A percentile compares a stretch with the other conserved stretches of the same genome.
Evolutionary conservation across 1,284 basidiomycete genomes (phyloP).

Genomic region (Microbotryum saponariae): DNA sequence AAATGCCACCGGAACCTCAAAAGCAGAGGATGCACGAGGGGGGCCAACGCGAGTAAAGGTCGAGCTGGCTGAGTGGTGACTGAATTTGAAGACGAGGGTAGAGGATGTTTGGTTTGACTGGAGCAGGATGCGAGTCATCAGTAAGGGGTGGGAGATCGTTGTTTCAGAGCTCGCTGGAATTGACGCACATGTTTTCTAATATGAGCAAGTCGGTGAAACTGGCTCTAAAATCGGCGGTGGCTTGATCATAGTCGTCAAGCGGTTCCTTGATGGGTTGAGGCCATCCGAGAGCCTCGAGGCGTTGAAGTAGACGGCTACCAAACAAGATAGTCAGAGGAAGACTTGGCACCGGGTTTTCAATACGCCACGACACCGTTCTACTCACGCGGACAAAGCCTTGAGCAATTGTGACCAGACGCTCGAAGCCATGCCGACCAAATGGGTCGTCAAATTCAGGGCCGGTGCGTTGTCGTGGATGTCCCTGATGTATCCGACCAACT

Average conservation of each 20-base stretch:
- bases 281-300: conserved; percentile 70
- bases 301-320: conserved; percentile 47
- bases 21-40: conserved; percentile 74
- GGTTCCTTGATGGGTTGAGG: conserved; percentile 53
- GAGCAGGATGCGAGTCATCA: not conserved
- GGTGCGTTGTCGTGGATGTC: conserved; percentile 11
- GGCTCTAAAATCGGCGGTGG: conserved; percentile 56
- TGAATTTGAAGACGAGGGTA: conserved; percentile 3
- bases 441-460: conserved; percentile 18
- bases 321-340: too few species aligned
- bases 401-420: conserved; percentile 28
- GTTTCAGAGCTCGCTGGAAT: not conserved
- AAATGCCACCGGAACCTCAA: conserved; percentile 94
- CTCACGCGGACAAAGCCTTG: conserved; percentile 20
- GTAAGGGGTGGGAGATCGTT: not conserved
- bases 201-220: conserved; percentile 66
- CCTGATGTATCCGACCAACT: conserved; percentile 26
- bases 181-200: conserved; percentile 64
- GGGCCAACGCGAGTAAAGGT: conserved; percentile 69
- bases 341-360: not conserved
- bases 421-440: conserved; percentile 29
- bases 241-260: conserved; percentile 48
- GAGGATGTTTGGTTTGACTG: conserved; percentile 9
- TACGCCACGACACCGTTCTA: too few species aligned
- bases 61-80: conserved; percentile 36